Base-by-base conservation (phyloP, 176 grass and related monocot species). In the Typha latifolia region DNA sequence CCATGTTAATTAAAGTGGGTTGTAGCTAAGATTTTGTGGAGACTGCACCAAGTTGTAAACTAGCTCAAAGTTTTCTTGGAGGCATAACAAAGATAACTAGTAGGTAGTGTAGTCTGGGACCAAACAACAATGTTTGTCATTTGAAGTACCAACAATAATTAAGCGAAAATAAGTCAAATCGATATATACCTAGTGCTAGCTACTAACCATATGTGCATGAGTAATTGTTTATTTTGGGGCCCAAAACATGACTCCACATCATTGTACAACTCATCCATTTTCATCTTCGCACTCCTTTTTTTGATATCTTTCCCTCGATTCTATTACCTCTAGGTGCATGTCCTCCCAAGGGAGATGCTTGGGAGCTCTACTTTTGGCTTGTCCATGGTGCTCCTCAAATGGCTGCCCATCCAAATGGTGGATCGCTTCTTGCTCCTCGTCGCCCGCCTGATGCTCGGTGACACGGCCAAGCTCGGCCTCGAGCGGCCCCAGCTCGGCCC, bases 261-360 rank as follows among this genome's bases (percentile, higher is more conserved):
- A 3, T 59, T 57, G 52, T 20, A 57, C 6, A 7, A 75, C 66
- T 75, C 63, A 69, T 81, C 61, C 61, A 27, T 49, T 24, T 23
- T 67, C 49, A 67, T 78, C 20, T 72, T 59, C 10, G 5, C 7
- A 14, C n/a, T 55, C 51, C 8, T 22, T 76, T 80, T 77, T 51
- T 34, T 69, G 62, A 26, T 21, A 62, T 70, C n/a, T 34, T 57
- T 62, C 51, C 27, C 72, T 66, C 63, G 22, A 4, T 56, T 61
- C 62, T 68, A 20, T 34, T 49, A 51, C 14, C 22, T 51, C 8
- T 62, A 97, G 93, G 76, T 92, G 52, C 93, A 97, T 69, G 79
- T 97, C 18, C 72, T 97, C 3, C 93, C 93, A 8, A 85, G 83
- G 23, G 85, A 97, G 48, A 82, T 97, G 31, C 53, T 97, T 56